A percentile compares a stretch with the other conserved stretches of the same genome.
phyloP scores from a whole-genome alignment of 139 green algal species.

The Raphidocelis subcapitata region DNA sequence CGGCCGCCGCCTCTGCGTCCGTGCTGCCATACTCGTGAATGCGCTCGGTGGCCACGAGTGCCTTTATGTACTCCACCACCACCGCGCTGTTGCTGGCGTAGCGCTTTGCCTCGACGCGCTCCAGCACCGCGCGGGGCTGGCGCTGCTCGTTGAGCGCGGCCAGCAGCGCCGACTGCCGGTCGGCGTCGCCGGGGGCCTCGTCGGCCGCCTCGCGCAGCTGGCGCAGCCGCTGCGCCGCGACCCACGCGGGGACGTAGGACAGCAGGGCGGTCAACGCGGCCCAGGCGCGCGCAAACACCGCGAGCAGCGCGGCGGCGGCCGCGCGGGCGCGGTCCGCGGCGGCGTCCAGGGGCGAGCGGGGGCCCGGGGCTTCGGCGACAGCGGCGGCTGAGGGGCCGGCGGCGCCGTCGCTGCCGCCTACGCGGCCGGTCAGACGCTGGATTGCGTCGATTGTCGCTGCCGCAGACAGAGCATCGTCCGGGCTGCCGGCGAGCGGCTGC shows the following conservation, averaged over 20 bases:
- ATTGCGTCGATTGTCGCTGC: too few relatives aligned
- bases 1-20: background rate
- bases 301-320: background rate
- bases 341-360: background rate
- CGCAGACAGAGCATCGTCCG: background rate
- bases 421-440: too few relatives aligned
- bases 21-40: slow-evolving; percentile 60
- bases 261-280: slow-evolving; percentile 5
- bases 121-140: slow-evolving; percentile 22
- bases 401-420: background rate
- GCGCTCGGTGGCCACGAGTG: slow-evolving; percentile 70
- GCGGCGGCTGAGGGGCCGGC: background rate
- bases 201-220: slow-evolving; percentile 38
- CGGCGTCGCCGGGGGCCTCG: slow-evolving; percentile 40
- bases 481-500: background rate
- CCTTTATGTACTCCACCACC: slow-evolving; percentile 86
- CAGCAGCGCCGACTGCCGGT: slow-evolving; percentile 47
- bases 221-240: slow-evolving; percentile 38
- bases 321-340: slow-evolving; percentile 2
- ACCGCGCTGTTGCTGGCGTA: slow-evolving; percentile 58
- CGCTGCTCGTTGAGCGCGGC: slow-evolving; percentile 39
- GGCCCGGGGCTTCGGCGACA: background rate
- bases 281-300: background rate
- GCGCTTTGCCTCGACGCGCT: slow-evolving; percentile 30
- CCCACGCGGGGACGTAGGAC: slow-evolving; percentile 36